Percentiles rank a stretch among this genome's conserved stretches.
phyloP scores from a whole-genome alignment of 23 red algal species.

The Agarophyton chilense region DNA sequence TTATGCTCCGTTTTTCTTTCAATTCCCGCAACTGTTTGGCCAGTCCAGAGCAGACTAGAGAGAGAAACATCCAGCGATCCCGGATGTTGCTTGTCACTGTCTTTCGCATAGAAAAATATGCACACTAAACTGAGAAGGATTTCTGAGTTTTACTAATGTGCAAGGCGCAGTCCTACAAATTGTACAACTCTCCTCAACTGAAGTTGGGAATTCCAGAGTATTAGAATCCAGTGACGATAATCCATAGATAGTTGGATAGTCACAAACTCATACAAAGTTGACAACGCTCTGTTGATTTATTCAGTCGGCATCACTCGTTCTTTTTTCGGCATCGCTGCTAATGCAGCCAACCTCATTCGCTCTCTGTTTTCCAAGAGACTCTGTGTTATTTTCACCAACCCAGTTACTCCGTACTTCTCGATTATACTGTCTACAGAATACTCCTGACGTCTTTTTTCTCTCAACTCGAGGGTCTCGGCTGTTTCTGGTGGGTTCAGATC shows the following conservation, averaged over 20 bases:
- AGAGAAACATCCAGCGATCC: no score
- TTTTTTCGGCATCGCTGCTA: slow-evolving; percentile 47
- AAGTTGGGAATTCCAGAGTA: no score
- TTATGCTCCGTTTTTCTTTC: no score
- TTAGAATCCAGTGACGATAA: no score
- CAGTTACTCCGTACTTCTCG: slow-evolving; percentile 54
- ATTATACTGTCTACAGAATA: slow-evolving; percentile 37
- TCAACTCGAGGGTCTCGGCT: slow-evolving; percentile 9
- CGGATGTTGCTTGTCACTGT: no score
- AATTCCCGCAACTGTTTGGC: no score
- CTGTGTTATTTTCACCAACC: slow-evolving; percentile 55
- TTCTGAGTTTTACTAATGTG: no score
- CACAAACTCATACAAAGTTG: background rate
- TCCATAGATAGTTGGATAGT: background rate
- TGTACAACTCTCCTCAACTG: no score
- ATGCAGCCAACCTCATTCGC: slow-evolving; percentile 5
- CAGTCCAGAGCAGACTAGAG: no score
- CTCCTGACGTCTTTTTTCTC: slow-evolving; percentile 19
- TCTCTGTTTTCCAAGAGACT: slow-evolving; percentile 36
- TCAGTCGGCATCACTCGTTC: slow-evolving; percentile 47
- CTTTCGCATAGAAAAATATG: no score
- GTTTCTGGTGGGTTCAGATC: background rate
- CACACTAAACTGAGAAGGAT: no score
- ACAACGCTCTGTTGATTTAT: background rate
- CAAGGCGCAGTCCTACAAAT: no score